Conservation (phyloP, 2,329 filamentous ascomycete genomes). For the Penicillium sp. region DNA sequence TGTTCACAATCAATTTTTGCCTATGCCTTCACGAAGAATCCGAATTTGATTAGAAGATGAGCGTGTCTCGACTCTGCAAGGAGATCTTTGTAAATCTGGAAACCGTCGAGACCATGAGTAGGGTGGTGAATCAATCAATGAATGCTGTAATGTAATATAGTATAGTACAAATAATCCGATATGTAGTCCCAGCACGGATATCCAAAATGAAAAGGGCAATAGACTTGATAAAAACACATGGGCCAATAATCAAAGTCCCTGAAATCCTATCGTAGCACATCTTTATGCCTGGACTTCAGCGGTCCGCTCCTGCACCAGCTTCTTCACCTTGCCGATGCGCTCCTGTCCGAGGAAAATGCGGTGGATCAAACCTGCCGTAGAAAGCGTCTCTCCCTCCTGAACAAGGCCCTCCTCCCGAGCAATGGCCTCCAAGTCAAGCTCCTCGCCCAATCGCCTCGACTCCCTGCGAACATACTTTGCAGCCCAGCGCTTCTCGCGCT, state of each 20-base stretch:
- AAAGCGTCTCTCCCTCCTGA: conserved; percentile 18
- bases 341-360: conserved; percentile 28
- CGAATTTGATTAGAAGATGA: not conserved
- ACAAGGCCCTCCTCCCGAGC: conserved; percentile 37
- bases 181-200: conserved; percentile 26
- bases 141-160: conserved; percentile 29
- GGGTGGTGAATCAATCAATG: conserved; percentile 17
- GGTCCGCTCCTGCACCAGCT: conserved; percentile 36
- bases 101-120: conserved; percentile 10
- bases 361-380: conserved; percentile 37
- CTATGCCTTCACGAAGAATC: conserved; percentile 1
- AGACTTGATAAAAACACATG: conserved; percentile 2
- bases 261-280: not conserved
- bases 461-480: conserved; percentile 43
- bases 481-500: conserved; percentile 39
- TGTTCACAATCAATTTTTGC: conserved; percentile 8
- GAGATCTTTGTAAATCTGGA: not conserved
- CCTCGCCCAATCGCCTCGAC: conserved; percentile 31
- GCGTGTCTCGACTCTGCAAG: not conserved
- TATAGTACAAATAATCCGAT: conserved; percentile 32
- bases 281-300: conserved; percentile 2
- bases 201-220: conserved; percentile 14
- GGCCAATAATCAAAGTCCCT: not conserved
- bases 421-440: conserved; percentile 25
- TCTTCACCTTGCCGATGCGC: conserved; percentile 33